Base-by-base conservation (phyloP, 2,329 filamentous ascomycete species). In the Metarhizium brunneum region DNA sequence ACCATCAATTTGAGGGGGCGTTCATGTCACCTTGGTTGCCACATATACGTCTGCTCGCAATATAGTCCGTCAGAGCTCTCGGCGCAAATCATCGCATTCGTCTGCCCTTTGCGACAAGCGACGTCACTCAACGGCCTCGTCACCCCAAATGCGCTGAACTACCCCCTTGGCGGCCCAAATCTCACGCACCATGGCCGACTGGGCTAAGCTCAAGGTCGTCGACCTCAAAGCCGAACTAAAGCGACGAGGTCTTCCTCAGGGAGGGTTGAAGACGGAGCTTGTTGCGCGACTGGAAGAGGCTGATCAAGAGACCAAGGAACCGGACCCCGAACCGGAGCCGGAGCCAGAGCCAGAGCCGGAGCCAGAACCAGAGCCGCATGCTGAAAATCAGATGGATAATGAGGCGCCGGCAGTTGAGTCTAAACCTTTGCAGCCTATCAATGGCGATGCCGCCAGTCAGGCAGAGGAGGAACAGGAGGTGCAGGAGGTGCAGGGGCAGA, bases 181-280 rank as follows among this genome's bases (percentile, higher is more conserved):
- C 30, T 43, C 42, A 16, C 48, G 18, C 55, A 71, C 57, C 59
- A 80, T 78, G 76, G 70, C 72, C 53, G 78, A 81, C 62, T 83
- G 78, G 74, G 71, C 69, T 58, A 79, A 74, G 69, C 78, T 85
- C 65, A 92, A 88, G 72, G 88, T 92, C 59, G 76, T 84, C 38
- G 86, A 91, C 64, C 79, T 92, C 57, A 87, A 86, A 70, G 82
- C 82, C 25, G 87, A 91, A 74, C 78, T 92, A 47, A 90, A 88
- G 71, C 77, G 76, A 57, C 82, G 87, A 60, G 84, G 84, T n/a
- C 79, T 92, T 43, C 74, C 83, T 6, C 80, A 84, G 58, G 81
- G 81, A 29, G 88, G 88, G 8, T 77, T 90, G 53, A 88, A 91
- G 67, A 78, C 84, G 29, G 87, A 87, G 57, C 80, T 91, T 50